Percentiles rank a stretch among this genome's conserved stretches.
phyloP scores from a whole-genome alignment of 768 basidiomycete species.

The Boletus barrowsii region DNA sequence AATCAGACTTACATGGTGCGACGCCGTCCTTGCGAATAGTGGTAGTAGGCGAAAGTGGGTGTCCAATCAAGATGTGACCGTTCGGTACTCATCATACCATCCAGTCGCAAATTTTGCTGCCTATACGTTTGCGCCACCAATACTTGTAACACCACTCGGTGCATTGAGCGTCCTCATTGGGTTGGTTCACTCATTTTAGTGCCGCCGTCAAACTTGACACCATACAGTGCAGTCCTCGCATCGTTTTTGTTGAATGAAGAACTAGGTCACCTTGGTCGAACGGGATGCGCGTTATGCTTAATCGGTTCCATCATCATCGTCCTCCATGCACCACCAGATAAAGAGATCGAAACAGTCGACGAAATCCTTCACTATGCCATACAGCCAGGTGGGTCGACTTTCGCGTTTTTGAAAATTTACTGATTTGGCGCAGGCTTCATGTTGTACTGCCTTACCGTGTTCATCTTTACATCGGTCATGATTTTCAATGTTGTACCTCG shows the following conservation, averaged over 20 bases:
- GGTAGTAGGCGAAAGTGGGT: conserved; percentile 85
- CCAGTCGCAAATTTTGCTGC: conserved; percentile 90
- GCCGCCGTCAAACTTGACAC: conserved; percentile 6
- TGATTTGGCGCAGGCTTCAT: conserved; percentile 68
- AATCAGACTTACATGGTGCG: conserved; percentile 5
- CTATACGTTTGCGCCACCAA: conserved; percentile 96
- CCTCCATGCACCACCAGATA: conserved; percentile 95
- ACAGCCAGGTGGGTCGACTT: conserved; percentile 70
- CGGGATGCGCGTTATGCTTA: conserved; percentile 80
- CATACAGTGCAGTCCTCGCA: conserved; percentile 81
- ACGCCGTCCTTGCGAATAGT: conserved; percentile 48
- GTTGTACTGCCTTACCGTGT: conserved; percentile 83
- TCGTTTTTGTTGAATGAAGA: conserved; percentile 92
- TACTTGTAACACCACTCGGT: conserved; percentile 97
- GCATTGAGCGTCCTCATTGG: conserved; percentile 95
- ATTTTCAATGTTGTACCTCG: conserved; percentile 82
- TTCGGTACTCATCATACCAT: not conserved
- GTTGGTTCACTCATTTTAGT: conserved; percentile 42
- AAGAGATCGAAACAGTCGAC: conserved; percentile 87
- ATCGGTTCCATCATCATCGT: conserved; percentile 93
- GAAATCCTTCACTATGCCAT: conserved; percentile 90
- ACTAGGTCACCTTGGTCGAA: conserved; percentile 86
- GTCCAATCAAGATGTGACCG: not conserved
- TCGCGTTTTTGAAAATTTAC: not conserved
- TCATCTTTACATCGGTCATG: conserved; percentile 80